Base-by-base conservation (phyloP, 2,329 filamentous ascomycete genomes). In the Colletotrichum liaoningense region DNA sequence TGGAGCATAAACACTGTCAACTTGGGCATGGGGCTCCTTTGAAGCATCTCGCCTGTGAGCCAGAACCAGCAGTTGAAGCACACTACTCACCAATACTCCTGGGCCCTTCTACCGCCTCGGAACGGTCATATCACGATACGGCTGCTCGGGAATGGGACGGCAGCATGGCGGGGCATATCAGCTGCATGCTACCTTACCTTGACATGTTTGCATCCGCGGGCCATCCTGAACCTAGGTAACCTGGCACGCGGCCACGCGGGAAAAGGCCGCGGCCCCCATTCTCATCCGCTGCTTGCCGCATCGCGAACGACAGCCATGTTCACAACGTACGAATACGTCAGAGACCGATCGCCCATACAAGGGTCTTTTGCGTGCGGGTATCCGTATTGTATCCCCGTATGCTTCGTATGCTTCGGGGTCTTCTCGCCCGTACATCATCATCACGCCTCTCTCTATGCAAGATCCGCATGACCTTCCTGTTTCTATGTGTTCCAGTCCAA, bases 221-320 rank as follows among this genome's bases (percentile, higher is more conserved):
- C 38, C 38, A 42, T 7, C 38, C 26, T 56, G 38, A 69, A 42
- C 42, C 62, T 26, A 46, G 16, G 22, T 35, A 35, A 46, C 24
- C 26, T 28, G 26, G 28, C 57, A 38, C 28, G 12, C n/a, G 24
- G 26, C 42, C 59, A 26, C 14, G 55, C 19, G 19, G 16, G 42
- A 55, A 49, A 54, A 52, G 28, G 19, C 52, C 38, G 49, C 26
- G 57, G 16, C 35, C 16, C 55, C 66, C 24, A 28, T 49, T 56
- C n/a, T 46, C 66, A 64, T 59, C 70, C 70, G 59, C 66, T 14
- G 38, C 42, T 60, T 52, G 59, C 42, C 66, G 70, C 60, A 30
- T 55, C 59, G 35, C 12, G 60, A 58, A 46, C 33, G 24, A 35
- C n/a, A 35, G 46, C 9, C 35, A 35, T 26, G 5, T 19, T n/a